These are phyloP conservation scores for Suhomyces maxii DNA, from an alignment of 1,139 yeast genomes.

Conservation along the genomic window DNA sequence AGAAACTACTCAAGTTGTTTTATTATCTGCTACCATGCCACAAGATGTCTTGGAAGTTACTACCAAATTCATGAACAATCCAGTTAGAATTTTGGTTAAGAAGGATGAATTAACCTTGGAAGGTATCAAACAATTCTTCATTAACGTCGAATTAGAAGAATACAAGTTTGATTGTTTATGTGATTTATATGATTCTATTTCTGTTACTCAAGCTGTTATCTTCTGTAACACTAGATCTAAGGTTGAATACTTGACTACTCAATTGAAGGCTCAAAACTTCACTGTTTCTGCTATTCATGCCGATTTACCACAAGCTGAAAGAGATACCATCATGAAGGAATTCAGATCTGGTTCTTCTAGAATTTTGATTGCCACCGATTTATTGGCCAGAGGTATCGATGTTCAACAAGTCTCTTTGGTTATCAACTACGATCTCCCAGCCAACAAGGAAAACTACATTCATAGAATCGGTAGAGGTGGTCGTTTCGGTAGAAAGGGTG, in stretches of 20 bases:
- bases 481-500: conserved; percentile 99
- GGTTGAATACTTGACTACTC: conserved; percentile 91
- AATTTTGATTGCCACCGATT: conserved; percentile 94
- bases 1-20: conserved; percentile 92
- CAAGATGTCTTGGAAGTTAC: conserved; percentile 96
- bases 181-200: conserved; percentile 95
- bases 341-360: conserved; percentile 98
- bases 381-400: conserved; percentile 99
- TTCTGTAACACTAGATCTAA: conserved; percentile 99
- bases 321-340: conserved; percentile 98
- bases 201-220: conserved; percentile 98
- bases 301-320: conserved; percentile 93
- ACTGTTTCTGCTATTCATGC: conserved; percentile 98
- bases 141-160: conserved; percentile 90
- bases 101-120: conserved; percentile 97
- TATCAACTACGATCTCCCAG: conserved; percentile 96
- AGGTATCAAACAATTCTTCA: conserved; percentile 96
- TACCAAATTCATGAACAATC: conserved; percentile 95
- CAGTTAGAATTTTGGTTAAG: conserved; percentile 95
- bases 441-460: conserved; percentile 96
- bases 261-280: conserved; percentile 82
- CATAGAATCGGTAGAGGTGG: conserved; percentile 99
- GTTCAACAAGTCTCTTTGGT: conserved; percentile 98
- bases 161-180: conserved; percentile 94
- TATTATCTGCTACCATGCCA: conserved; percentile 97